These are phyloP conservation scores for Starmera pachycereana DNA, from an alignment of 805 yeast genomes.

Conservation along the genomic window DNA sequence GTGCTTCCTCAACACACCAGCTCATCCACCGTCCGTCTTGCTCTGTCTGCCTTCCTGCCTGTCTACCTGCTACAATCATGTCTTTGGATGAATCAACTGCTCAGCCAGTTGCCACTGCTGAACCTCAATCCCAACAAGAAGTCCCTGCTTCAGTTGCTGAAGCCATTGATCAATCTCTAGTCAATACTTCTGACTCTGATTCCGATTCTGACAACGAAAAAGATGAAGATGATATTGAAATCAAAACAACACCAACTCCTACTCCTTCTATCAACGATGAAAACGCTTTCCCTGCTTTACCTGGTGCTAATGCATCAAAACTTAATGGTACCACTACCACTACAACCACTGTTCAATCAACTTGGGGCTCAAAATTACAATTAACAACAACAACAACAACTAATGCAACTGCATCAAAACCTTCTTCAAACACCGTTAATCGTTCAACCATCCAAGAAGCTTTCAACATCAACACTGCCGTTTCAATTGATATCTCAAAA, in stretches of 20 bases:
- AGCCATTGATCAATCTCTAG: conserved; percentile 3
- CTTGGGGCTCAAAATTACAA: conserved; percentile 35
- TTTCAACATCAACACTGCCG: conserved; percentile 60
- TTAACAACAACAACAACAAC: conserved; percentile 25
- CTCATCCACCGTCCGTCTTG: not conserved
- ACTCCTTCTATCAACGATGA: conserved; percentile 39
- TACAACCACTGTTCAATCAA: conserved; percentile 18
- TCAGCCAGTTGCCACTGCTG: not conserved
- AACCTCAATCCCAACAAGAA: not conserved
- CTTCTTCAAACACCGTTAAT: conserved; percentile 21
- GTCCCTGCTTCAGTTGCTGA: not conserved
- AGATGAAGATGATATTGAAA: conserved; percentile 2
- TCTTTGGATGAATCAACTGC: not conserved
- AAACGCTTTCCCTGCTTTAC: conserved; percentile 57
- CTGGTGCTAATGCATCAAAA: conserved; percentile 30
- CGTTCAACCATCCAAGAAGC: conserved; percentile 67
- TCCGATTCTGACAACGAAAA: not conserved
- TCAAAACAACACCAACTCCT: conserved; percentile 8
- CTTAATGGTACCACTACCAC: conserved; percentile 10
- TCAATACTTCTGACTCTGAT: conserved; percentile 2
- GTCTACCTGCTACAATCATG: not conserved
- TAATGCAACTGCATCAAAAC: conserved; percentile 12
- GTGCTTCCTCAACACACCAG: not conserved
- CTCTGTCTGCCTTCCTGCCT: not conserved
- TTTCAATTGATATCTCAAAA: conserved; percentile 53